Base-by-base conservation (phyloP, 2,329 filamentous ascomycete genomes). In the Colletotrichum sp. region DNA sequence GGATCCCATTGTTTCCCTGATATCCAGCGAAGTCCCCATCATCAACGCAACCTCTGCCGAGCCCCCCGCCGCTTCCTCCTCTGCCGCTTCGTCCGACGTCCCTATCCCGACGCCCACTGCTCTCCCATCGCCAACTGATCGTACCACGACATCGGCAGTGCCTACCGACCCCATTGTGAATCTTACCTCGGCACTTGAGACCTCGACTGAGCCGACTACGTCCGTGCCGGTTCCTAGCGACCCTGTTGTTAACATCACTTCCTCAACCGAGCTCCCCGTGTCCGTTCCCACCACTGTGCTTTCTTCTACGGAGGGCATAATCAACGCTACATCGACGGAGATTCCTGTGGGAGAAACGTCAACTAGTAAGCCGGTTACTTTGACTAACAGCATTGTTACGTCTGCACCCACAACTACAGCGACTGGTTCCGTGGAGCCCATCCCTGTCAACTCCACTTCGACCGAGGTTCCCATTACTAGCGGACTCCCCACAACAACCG, bases 331-430 rank as follows among this genome's bases (percentile, higher is more conserved):
- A 13, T 60, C 71, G 8, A 74, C 67, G 15, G 71, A 57, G 10
- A n/a, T 55, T 24, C 66, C 73, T 21, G 67, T 60, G 24, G 67
- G 28, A 13, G 67, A 74, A 30, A 73, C 73, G 7, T 72, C 52
- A n/a, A 67, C 72, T 30, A 72, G 67, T 61, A 66, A 36, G 15
- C 55, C 61, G 8, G 74, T 61, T 24, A 70, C 65, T 5, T 38
- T 68, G 16, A 68, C 72, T 4, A 64, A 52, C 34, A 52, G 72
- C 30, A 74, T 72, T 18, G 72, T 60, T 5, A 66, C 75, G 8
- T 55, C 79, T 16, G 78, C 78, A 26, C 88, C 87, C 8, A 87
- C 84, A 79, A 82, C 87, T 76, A 79, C 83, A 43, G 81, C 85
- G 6, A 87, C 85, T 34, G 85, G 84, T 65, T 87, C 87, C 2